phyloP scores from a whole-genome alignment of 352 stramenopile genomes.

The Phytophthora litchii region DNA sequence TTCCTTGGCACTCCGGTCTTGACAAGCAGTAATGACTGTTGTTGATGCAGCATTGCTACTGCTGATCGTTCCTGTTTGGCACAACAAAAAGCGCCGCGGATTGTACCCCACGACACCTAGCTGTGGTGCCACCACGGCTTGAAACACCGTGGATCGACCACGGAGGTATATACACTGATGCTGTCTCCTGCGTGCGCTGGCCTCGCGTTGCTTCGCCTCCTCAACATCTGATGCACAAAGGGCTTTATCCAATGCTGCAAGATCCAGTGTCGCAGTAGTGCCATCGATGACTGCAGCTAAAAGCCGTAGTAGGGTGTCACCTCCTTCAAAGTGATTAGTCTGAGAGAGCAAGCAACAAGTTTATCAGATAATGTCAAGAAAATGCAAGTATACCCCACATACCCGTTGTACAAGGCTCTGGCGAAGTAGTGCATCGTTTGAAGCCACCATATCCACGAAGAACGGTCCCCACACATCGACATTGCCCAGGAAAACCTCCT shows the following conservation, averaged over 20 bases:
- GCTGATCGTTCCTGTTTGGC: background rate
- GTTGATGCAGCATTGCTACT: background rate
- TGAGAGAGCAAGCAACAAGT: conserved; percentile 19
- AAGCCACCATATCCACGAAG: conserved; percentile 63
- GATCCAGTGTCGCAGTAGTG: conserved; percentile 47
- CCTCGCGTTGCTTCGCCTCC: conserved; percentile 41
- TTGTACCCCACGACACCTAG: conserved; percentile 53
- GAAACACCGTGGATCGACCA: conserved; percentile 50
- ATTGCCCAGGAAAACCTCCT: conserved; percentile 70
- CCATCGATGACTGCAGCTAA: conserved; percentile 52
- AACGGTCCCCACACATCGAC: conserved; percentile 68
- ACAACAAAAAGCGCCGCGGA: conserved; percentile 37
- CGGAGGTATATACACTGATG: conserved; percentile 66
- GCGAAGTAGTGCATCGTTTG: conserved; percentile 57
- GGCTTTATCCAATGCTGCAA: conserved; percentile 52
- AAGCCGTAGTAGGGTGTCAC: conserved; percentile 53
- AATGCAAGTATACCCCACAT: background rate
- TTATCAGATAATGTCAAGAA: background rate
- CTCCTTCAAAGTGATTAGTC: conserved; percentile 60
- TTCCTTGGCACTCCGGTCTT: conserved; percentile 26
- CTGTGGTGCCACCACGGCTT: conserved; percentile 47
- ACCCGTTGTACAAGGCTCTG: conserved; percentile 58
- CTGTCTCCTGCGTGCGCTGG: conserved; percentile 47
- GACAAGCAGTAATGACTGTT: background rate
- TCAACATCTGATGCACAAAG: conserved; percentile 43